A percentile compares a stretch with the other conserved stretches of the same genome.
Conservation (phyloP, 2,329 filamentous ascomycete species). For the Cladosporium oxysporum region DNA sequence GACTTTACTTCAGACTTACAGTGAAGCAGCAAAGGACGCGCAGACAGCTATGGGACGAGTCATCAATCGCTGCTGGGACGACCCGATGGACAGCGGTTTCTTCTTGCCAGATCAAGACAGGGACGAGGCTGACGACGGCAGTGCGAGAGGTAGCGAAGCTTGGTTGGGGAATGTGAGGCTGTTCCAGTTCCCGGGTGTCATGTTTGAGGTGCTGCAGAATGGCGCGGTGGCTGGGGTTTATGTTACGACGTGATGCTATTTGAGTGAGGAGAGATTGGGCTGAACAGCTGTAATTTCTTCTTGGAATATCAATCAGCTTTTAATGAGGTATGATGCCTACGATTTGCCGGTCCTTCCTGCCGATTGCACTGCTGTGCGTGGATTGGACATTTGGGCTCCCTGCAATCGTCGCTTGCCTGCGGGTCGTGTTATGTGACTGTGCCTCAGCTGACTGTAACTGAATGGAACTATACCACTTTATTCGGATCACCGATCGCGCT, state of each 20-base stretch:
- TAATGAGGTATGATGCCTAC: not conserved
- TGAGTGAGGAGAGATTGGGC: too few species aligned
- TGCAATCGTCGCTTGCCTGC: too few species aligned
- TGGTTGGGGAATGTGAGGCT: constrained; percentile 75
- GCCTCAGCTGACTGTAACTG: not conserved
- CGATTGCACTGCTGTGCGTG: not conserved
- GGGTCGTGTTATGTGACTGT: not conserved
- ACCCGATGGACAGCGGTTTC: constrained; percentile 36
- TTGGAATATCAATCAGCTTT: not conserved
- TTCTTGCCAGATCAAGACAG: constrained; percentile 37
- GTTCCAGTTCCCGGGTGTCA: constrained; percentile 88
- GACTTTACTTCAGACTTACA: constrained; percentile 31
- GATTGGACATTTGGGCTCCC: not conserved
- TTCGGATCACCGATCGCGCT: not conserved
- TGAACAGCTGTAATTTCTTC: not conserved
- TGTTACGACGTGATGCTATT: constrained; percentile 1
- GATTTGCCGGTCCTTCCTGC: not conserved
- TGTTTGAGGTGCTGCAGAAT: constrained; percentile 96
- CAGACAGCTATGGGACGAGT: constrained; percentile 52
- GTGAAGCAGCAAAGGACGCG: constrained; percentile 54
- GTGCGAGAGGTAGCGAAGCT: constrained; percentile 44
- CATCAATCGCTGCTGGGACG: constrained; percentile 40
- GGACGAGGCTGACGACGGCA: constrained; percentile 41
- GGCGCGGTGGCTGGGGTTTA: constrained; percentile 62
- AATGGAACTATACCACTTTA: not conserved